phyloP scores from a whole-genome alignment of 352 stramenopile genomes.

The Phytophthora pistaciae region DNA sequence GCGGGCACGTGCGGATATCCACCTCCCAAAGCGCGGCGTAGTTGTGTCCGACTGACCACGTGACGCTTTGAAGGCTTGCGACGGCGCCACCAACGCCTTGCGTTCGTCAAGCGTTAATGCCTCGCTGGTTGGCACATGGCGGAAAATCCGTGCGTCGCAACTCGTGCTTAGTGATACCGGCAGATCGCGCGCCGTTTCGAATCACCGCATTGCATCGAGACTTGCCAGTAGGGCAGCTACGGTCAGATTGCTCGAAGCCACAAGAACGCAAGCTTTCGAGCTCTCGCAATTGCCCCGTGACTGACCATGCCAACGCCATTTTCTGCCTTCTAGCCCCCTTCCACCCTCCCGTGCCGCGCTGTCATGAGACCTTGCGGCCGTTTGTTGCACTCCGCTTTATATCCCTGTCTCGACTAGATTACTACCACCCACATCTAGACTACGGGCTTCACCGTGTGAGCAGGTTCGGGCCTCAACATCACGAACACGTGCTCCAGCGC shows the following conservation, averaged over 20 bases:
- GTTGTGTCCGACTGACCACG: background rate
- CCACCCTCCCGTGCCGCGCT: conserved; percentile 2
- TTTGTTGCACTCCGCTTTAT: conserved; percentile 11
- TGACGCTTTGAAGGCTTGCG: conserved; percentile 9
- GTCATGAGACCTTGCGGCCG: conserved; percentile 9
- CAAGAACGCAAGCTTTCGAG: background rate
- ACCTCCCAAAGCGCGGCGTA: background rate
- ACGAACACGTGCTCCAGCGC: conserved; percentile 71
- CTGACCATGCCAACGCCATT: conserved; percentile 35
- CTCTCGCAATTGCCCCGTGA: conserved; percentile 8
- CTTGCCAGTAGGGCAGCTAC: background rate
- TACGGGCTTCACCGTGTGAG: too few species aligned
- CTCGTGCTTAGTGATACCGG: background rate
- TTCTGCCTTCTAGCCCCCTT: too few species aligned
- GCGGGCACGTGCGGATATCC: background rate
- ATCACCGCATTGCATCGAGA: conserved; percentile 1
- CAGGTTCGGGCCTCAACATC: too few species aligned
- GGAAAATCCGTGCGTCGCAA: conserved; percentile 3
- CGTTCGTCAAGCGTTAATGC: conserved; percentile 25
- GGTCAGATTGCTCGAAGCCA: conserved; percentile 6
- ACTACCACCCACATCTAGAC: too few species aligned
- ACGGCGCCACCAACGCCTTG: conserved; percentile 9
- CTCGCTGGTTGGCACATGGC: background rate
- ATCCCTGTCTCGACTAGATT: conserved; percentile 11
- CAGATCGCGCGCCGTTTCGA: conserved; percentile 29